Base-by-base conservation (phyloP, 768 basidiomycete species). In the Wakefieldia striispora region DNA sequence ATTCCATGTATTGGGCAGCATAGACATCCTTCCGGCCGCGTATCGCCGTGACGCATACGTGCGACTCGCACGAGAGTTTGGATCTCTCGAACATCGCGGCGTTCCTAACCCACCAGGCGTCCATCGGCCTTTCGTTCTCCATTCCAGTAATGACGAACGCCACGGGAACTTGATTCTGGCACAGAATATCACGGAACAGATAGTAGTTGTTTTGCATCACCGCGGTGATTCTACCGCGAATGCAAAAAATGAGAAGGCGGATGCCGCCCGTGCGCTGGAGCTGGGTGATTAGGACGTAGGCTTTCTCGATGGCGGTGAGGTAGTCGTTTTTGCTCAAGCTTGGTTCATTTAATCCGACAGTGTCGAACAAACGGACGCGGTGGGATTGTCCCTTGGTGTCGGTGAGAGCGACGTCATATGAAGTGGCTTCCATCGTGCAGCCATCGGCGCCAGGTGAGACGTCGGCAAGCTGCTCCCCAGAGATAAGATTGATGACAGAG, bases 401-500 rank as follows among this genome's bases (percentile, higher is more conserved):
- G 10, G 56, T 40, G 37, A 70, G 54, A 19, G 56, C 40, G 45
- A 63, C 49, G 12, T 56, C 47, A 52, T 75, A 71, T 3, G 53
- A 52, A 1, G 44, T 50, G 40, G 56, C 60, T 9, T 62, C 37
- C 45, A 74, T 61, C 3, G 75, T 77, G 56, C 67, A 72, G 5
- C 73, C 74, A 0, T 40, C 45, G 0, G 68, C 67, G 9, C 62
- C 50, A 27, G 61, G 63, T n/a, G 69, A 65, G 9, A 62, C 58
- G 1, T 23, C 16, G 10, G 73, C 73, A 2, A 59, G 40, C 8
- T 54, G 24, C 3, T 55, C 40, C 10, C 64, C 67, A 21, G 59
- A 57, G 20, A 75, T 55, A 56, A 76, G 63, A 53, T 75, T 76
- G 43, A 75, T 51, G 24, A 76, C 55, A 0, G 72, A 73, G 50